Evolutionary conservation across 2,329 filamentous ascomycete species (phyloP).

Genomic region (Penicillium sp.): DNA sequence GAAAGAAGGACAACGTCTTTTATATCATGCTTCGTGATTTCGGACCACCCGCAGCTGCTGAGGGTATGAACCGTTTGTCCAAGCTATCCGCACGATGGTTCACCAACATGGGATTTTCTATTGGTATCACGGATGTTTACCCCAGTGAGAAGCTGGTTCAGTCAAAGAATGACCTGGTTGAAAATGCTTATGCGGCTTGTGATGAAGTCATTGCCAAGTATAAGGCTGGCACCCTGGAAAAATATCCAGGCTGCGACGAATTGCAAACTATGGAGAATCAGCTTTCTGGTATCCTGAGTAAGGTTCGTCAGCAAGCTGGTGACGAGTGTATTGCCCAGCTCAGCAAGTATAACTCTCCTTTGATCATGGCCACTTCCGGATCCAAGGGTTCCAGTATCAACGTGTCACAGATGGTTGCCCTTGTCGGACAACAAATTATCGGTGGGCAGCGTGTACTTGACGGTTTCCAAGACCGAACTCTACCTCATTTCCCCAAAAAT

Average conservation of each 20-base stretch:
- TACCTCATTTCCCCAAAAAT: conserved; percentile 95
- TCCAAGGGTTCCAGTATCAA: conserved; percentile 98
- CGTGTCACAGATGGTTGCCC: conserved; percentile 97
- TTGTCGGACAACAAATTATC: conserved; percentile 98
- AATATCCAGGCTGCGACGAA: conserved; percentile 86
- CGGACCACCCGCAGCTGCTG: conserved; percentile 83
- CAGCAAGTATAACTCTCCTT: conserved; percentile 86
- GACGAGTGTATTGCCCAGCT: conserved; percentile 87
- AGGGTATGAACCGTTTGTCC: conserved; percentile 90
- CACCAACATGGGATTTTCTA: conserved; percentile 91
- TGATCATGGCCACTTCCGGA: conserved; percentile 96
- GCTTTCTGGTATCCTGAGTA: conserved; percentile 88
- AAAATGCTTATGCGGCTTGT: conserved; percentile 77
- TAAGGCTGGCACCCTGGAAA: conserved; percentile 78
- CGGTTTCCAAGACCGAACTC: conserved; percentile 91
- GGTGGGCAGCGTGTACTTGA: conserved; percentile 89
- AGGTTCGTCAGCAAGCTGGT: conserved; percentile 89
- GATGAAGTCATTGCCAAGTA: conserved; percentile 82
- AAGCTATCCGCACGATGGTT: conserved; percentile 88
- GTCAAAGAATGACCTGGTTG: conserved; percentile 76
- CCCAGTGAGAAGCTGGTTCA: conserved; percentile 72
- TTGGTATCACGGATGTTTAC: conserved; percentile 93
- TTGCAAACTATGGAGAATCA: conserved; percentile 89
- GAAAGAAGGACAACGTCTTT: conserved; percentile 97
- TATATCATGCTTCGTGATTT: conserved; percentile 96